A percentile compares a stretch with the other conserved stretches of the same genome.
These are phyloP conservation scores for Xylaria sp. DNA, from an alignment of 2,329 filamentous ascomycete species.

Conservation along the genomic window DNA sequence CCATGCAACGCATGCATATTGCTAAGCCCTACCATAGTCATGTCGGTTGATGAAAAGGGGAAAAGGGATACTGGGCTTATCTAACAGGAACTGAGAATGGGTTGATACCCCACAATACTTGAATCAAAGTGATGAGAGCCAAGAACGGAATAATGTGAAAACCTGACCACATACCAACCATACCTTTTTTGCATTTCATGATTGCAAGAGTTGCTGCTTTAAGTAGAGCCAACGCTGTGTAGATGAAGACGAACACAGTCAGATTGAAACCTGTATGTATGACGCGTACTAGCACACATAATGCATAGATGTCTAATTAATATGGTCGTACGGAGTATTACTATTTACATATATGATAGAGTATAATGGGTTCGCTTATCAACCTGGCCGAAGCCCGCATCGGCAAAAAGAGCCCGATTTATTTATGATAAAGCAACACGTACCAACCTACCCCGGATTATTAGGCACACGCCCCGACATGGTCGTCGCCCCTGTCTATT, in stretches of 20 bases:
- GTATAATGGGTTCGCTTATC: conserved; percentile 26
- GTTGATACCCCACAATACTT: conserved; percentile 9
- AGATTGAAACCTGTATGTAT: conserved; percentile 1
- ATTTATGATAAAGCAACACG: conserved; percentile 13
- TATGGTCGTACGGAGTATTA: conserved; percentile 1
- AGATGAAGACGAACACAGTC: not conserved
- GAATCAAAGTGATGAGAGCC: not conserved
- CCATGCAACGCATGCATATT: not conserved
- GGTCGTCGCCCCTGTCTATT: not conserved
- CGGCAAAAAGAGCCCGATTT: not conserved
- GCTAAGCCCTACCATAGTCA: conserved; percentile 1
- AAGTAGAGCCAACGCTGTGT: not conserved
- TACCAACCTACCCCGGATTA: not conserved
- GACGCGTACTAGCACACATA: not conserved
- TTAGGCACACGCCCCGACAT: not conserved
- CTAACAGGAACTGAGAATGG: not conserved
- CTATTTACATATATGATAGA: not conserved
- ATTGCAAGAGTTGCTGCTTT: conserved; percentile 10
- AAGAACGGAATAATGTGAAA: not conserved
- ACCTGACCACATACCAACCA: not conserved
- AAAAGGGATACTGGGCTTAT: not conserved
- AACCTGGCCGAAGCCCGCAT: conserved; percentile 21
- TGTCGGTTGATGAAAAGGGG: not conserved
- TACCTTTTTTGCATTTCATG: not conserved
- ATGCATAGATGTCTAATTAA: conserved; percentile 8